Evolutionary conservation across 2,329 filamentous ascomycete species (phyloP), one percentile per base, ranked within the genome.

Genomic region (Diaporthe aspalathi): DNA sequence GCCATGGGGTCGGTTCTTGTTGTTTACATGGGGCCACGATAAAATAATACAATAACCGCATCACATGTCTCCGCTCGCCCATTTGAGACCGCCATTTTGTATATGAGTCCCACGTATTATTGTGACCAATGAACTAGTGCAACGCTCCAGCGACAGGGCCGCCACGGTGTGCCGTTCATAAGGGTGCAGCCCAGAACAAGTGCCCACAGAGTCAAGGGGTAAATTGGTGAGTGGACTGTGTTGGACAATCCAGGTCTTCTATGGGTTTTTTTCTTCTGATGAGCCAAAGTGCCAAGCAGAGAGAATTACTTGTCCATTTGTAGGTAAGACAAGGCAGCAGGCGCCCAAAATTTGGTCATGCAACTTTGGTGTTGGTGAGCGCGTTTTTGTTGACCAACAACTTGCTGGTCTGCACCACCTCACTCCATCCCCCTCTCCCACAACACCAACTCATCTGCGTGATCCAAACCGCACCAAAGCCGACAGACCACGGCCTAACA

Each of bases 21-120:
- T 50, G 60, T 50, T 65, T 65, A 24, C 2, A 50, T 50, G 43
- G 60, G 60, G 38, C n/a, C 14, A 65, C 60, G 29, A 65, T 38
- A 27, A 62, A 50, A 27, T 50, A 65, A 65, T 50, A 65, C 43
- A 63, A 12, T 65, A 27, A 35, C n/a, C n/a, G 60, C 27, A 24
- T 24, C n/a, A 14, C 45, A 50, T 27, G n/a, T 3, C 7, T 50
- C 14, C 22, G 9, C 49, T 27, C 1, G 7, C 32, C 7, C 4
- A 32, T 24, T 20, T 11, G 29, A 14, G 12, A 5, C 27, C 50
- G 4, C 12, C 22, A n/a, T 24, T 45, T n/a, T 9, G 9, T 32
- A 12, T 24, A 8, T 22, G 14, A 22, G 5, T 38, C 14, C 24
- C 8, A 47, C 27, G 2, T 20, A 12, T 5, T 24, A 29, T n/a